A percentile compares a stretch with the other conserved stretches of the same genome.
These are phyloP conservation scores for Emericellopsis terricola DNA, from an alignment of 495 filamentous ascomycete species.

Conservation along the genomic window DNA sequence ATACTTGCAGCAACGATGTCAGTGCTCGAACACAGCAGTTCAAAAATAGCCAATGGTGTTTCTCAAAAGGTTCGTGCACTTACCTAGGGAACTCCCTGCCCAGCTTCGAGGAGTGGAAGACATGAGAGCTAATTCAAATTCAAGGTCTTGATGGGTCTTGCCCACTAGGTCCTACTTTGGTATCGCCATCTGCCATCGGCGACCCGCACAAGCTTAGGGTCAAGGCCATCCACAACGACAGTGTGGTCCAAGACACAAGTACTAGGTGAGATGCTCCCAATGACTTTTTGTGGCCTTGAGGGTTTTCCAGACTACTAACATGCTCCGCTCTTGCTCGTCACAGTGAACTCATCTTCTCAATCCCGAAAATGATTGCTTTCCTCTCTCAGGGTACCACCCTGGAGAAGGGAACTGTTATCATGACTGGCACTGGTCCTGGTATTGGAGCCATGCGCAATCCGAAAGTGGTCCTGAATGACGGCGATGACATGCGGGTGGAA, in stretches of 20 bases:
- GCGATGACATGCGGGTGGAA: slow-evolving; percentile 15
- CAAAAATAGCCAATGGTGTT: slow-evolving; percentile 20
- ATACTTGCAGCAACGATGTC: slow-evolving; percentile 23
- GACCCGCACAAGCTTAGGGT: slow-evolving; percentile 16
- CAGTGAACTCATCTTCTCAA: slow-evolving; percentile 18
- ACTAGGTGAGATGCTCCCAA: slow-evolving; percentile 7
- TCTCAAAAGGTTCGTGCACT: slow-evolving; percentile 18
- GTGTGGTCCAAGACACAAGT: slow-evolving; percentile 10
- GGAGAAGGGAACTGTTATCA: slow-evolving; percentile 16
- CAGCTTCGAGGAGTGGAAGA: background rate
- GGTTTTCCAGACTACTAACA: background rate
- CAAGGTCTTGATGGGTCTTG: slow-evolving; percentile 2
- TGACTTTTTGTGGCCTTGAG: no score
- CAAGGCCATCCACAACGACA: slow-evolving; percentile 13
- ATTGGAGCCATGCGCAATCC: slow-evolving; percentile 14
- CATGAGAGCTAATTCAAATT: background rate
- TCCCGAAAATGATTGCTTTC: slow-evolving; percentile 15
- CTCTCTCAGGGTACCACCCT: slow-evolving; percentile 21
- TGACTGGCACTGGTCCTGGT: slow-evolving; percentile 25
- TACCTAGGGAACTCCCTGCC: no score
- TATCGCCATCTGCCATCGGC: slow-evolving; percentile 13
- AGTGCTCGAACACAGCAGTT: slow-evolving; percentile 18
- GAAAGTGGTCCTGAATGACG: slow-evolving; percentile 12
- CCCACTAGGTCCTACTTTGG: slow-evolving; percentile 18
- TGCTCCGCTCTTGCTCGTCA: background rate